Conservation (phyloP, 176 grass and related monocot species). For the Oryza officinalis region DNA sequence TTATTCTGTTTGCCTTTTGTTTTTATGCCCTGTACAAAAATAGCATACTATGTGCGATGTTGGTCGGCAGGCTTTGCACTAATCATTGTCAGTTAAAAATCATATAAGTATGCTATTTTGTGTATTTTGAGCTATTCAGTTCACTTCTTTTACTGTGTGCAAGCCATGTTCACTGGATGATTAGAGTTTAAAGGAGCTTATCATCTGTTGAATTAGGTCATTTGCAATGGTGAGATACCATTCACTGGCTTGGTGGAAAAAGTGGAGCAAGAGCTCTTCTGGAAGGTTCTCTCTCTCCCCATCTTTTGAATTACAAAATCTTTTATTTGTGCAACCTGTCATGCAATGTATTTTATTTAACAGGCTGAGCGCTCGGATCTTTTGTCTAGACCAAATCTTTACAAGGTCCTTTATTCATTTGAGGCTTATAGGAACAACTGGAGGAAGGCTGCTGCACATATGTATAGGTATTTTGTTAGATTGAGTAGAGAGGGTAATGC, state of each 20-base stretch:
- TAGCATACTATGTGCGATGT: neutral
- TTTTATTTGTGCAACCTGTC: conserved; percentile 3
- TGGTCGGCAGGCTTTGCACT: neutral
- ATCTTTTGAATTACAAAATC: neutral
- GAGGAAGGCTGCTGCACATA: conserved; percentile 92
- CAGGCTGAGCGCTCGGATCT: conserved; percentile 95
- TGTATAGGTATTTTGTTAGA: conserved; percentile 89
- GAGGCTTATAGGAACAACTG: conserved; percentile 86
- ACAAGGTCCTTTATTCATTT: conserved; percentile 98
- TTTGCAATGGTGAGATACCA: conserved; percentile 86
- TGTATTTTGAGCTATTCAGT: neutral
- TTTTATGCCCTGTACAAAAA: neutral
- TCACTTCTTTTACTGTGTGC: conserved; percentile 12
- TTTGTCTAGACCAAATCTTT: conserved; percentile 75
- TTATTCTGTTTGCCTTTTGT: neutral
- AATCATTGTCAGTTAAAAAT: neutral
- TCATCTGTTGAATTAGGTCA: conserved; percentile 53
- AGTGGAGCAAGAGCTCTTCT: conserved; percentile 93
- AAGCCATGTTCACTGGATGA: neutral
- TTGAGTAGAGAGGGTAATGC: conserved; percentile 75
- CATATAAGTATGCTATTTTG: neutral
- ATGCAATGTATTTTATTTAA: conserved; percentile 24
- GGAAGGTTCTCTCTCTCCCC: conserved; percentile 57
- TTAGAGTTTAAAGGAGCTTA: conserved; percentile 22
- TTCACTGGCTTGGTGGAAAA: conserved; percentile 89